Conservation (phyloP, 768 basidiomycete genomes). For the Termitomyces sp. region DNA sequence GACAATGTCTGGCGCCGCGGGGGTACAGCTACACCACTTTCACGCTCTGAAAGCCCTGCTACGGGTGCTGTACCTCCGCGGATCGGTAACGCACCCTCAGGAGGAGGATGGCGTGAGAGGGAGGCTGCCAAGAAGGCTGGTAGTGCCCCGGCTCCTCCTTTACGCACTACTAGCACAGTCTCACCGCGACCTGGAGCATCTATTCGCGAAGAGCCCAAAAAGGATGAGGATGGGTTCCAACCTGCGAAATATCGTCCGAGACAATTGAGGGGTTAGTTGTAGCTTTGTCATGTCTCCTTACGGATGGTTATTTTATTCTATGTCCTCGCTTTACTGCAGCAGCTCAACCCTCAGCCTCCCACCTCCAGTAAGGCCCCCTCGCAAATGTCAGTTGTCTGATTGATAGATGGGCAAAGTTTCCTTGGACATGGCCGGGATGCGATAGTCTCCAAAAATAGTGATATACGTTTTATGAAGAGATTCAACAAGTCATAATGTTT, state of each 20-base stretch:
- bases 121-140: constrained; percentile 15
- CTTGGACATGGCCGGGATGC: too few species aligned
- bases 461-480: background rate
- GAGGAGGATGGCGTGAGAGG: constrained; percentile 22
- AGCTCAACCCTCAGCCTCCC: too few species aligned
- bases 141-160: constrained; percentile 11
- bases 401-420: too few species aligned
- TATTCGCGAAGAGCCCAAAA: constrained; percentile 36
- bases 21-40: constrained; percentile 28
- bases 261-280: constrained; percentile 17
- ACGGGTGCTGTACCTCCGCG: constrained; percentile 28
- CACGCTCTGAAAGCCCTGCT: constrained; percentile 52
- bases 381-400: too few species aligned
- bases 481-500: background rate
- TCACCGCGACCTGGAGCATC: constrained; percentile 32
- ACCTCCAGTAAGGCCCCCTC: too few species aligned
- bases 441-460: too few species aligned
- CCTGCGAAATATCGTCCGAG: constrained; percentile 35
- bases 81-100: constrained; percentile 26
- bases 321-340: background rate
- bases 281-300: background rate
- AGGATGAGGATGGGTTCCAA: constrained; percentile 71
- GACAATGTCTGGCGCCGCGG: constrained; percentile 28
- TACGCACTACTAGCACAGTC: constrained; percentile 15
- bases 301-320: constrained; percentile 3